phyloP scores from a whole-genome alignment of 1,284 basidiomycete genomes.

The Puccinia horiana region DNA sequence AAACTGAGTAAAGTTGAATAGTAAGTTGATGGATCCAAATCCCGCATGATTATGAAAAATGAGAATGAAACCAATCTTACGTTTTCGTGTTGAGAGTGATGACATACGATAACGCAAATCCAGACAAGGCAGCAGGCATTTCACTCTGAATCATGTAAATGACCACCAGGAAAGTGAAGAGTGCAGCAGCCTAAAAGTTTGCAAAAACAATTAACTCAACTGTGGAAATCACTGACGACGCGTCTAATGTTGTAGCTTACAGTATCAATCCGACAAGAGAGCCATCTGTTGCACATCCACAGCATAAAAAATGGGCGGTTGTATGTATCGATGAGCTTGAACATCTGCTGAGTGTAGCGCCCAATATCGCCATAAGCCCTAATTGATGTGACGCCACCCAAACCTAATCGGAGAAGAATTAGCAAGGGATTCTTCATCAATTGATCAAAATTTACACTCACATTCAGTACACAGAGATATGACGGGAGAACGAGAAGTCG shows the following conservation, averaged over 20 bases:
- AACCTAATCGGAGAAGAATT: conserved; percentile 54
- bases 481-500: conserved; percentile 56
- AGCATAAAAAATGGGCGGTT: conserved; percentile 58
- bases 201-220: not conserved
- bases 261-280: conserved; percentile 57
- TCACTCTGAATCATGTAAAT: conserved; percentile 41
- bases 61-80: conserved; percentile 57
- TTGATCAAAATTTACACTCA: not conserved
- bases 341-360: conserved; percentile 56
- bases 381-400: conserved; percentile 56
- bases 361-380: conserved; percentile 57
- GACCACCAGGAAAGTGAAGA: conserved; percentile 56
- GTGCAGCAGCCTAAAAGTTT: conserved; percentile 36
- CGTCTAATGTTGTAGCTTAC: conserved; percentile 2
- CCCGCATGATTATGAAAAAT: conserved; percentile 5
- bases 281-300: conserved; percentile 59
- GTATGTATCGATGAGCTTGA: conserved; percentile 57
- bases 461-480: conserved; percentile 51
- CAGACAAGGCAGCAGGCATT: conserved; percentile 50
- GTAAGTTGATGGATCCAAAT: not conserved
- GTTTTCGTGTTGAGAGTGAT: conserved; percentile 53
- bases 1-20: conserved; percentile 44
- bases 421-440: not conserved
- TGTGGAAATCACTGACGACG: not conserved
- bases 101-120: conserved; percentile 54